Conservation (phyloP, 169 alveolate species). For the Miamiensis avidus region DNA sequence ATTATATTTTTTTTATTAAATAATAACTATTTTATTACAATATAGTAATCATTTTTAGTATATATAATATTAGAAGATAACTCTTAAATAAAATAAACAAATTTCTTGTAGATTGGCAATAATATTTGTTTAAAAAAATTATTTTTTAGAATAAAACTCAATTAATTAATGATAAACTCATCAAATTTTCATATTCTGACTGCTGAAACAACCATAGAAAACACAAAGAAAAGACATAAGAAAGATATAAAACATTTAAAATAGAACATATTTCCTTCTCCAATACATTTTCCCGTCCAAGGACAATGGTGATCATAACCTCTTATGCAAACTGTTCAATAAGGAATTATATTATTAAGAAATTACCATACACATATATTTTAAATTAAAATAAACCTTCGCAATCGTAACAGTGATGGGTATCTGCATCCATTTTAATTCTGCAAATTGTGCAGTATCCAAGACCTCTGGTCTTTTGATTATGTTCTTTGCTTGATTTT, state of each 20-base stretch:
- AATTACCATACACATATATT: no score
- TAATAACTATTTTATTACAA: no score
- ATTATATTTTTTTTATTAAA: no score
- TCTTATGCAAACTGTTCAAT: constrained; percentile 54
- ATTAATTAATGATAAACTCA: no score
- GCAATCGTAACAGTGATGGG: background rate
- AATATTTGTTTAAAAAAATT: no score
- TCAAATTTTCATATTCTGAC: background rate
- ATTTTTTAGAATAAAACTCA: no score
- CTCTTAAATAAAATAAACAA: no score
- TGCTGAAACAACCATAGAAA: constrained; percentile 3
- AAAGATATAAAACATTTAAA: constrained; percentile 53
- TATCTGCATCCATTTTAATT: background rate
- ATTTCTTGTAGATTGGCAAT: no score
- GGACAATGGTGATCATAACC: constrained; percentile 81
- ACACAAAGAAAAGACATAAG: constrained; percentile 30
- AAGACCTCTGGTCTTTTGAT: background rate
- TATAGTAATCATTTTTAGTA: no score
- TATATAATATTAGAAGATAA: no score
- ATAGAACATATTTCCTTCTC: constrained; percentile 55
- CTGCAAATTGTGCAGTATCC: background rate
- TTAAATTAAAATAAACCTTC: no score
- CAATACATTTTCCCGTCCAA: constrained; percentile 82
- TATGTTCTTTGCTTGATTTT: background rate
- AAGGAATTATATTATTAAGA: background rate